Evolutionary conservation across 441 rosid genomes (phyloP), one percentile per base, ranked within the genome.

Genomic region (Hypseocharis bilobata): DNA sequence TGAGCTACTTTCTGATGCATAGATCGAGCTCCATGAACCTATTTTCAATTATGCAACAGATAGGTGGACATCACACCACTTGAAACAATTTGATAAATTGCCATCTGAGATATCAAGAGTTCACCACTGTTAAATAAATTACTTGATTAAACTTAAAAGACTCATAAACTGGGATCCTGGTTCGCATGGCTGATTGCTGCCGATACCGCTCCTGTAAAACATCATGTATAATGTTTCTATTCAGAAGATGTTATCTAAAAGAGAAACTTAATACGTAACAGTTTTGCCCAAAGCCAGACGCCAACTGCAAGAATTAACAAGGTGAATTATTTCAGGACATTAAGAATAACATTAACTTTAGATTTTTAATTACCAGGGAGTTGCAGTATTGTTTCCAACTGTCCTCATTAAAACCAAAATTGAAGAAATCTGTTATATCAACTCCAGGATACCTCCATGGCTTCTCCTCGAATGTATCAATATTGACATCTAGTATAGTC

Each of bases 371-470:
- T 80, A 84, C 88, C 80, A 81, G 55, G 65, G 73, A 74, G 44
- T 60, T 75, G 63, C 87, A 78, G 74, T 84, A 84, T 17, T 56
- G 64, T 73, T 76, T 84, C 91, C 91, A 82, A 63, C 83, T 77
- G 28, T 77, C 79, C 72, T 81, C 86, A 22, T 80, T 67, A 34
- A 86, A 74, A 55, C 84, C 83, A 14, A 82, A 86, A 70, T 84
- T 86, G 73, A 84, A 84, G 63, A 76, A 84, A 70, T 79, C 83
- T 32, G 86, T 72, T 16, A 71, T 34, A 73, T 84, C 80, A 13
- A 70, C 81, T 34, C 82, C 81, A 30, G 75, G 78, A 69, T 51
- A 60, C 67, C 78, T 77, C 91, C 91, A 84, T 30, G 79, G 79
- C 67, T 79, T 86, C 67, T 73, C 83, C 72, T 73, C 73, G 59